Base-by-base conservation (phyloP, 2,329 filamentous ascomycete genomes). In the Fusarium liriodendri region DNA sequence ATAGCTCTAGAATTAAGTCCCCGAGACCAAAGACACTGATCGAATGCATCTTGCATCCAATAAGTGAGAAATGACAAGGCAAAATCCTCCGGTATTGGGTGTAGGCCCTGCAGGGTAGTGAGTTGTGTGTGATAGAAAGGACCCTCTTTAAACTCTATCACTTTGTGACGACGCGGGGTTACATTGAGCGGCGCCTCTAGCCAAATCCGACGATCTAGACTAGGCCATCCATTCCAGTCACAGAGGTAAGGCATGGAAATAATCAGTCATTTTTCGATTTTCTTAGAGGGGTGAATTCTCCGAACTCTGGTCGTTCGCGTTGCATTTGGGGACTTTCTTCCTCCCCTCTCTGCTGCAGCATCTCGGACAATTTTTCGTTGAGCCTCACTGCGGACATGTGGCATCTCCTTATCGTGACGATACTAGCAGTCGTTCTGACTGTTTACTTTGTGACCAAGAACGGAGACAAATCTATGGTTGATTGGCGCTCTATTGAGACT, bases 401-500 rank as follows among this genome's bases (percentile, higher is more conserved):
- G 50, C 57, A 13, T 57, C n/a, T 38, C 64, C 35, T 52, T 16
- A 54, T n/a, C 47, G 69, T 72, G 4, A 40, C 65, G 2, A 16
- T 72, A 1, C 22, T 73, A 0, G 33, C 40, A 4, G 40, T 71
- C 0, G 58, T 38, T 3, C 68, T 72, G 2, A 66, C 45, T 32
- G 61, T 69, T 0, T 73, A 74, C 6, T 74, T 72, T 18, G 52
- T 62, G 1, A n/a, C 64, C 45, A n/a, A 32, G 2, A 65, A 32
- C 16, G 63, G 29, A 20, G 7, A 29, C 2, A 59, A 29, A 1
- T 72, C 35, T 14, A 18, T 13, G 5, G 55, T 75, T 9, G 69
- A 76, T n/a, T 76, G 74, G 74, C 32, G 33, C 5, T 42, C 25
- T 11, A 59, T 76, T 11, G 45, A 32, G 16, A 75, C 20, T 9